Conservation (phyloP, 2,329 filamentous ascomycete genomes). For the Monilinia vaccinii-corymbosi region DNA sequence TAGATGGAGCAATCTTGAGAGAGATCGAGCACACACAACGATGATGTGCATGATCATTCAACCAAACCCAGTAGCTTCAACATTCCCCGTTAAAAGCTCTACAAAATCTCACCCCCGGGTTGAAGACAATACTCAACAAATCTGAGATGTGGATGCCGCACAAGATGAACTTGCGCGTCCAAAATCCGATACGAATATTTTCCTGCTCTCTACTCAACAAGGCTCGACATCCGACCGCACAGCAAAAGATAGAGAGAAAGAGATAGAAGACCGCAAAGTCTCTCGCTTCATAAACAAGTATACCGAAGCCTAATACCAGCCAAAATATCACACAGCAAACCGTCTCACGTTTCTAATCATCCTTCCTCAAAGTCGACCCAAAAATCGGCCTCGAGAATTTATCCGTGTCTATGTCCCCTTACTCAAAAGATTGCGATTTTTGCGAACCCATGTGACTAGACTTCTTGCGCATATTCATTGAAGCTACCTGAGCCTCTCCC, state of each 20-base stretch:
- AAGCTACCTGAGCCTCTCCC: too few relatives aligned
- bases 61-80: neutral
- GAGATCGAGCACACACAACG: neutral
- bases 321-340: conserved; percentile 25
- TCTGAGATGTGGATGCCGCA: conserved; percentile 24
- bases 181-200: neutral
- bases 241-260: neutral
- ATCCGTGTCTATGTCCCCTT: neutral
- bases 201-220: neutral
- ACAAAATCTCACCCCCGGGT: neutral
- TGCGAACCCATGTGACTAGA: too few relatives aligned
- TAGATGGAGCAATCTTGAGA: neutral
- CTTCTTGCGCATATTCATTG: too few relatives aligned
- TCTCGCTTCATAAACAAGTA: neutral
- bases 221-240: neutral
- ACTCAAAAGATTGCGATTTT: too few relatives aligned
- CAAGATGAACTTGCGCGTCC: neutral
- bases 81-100: neutral
- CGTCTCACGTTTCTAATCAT: neutral
- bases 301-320: neutral
- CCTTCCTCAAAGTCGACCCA: neutral
- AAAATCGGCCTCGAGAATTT: neutral
- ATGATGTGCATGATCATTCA: neutral
- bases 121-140: conserved; percentile 19
- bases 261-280: neutral